Evolutionary conservation across 2,329 filamentous ascomycete species (phyloP).

Genomic region (Rachicladosporium sp.): DNA sequence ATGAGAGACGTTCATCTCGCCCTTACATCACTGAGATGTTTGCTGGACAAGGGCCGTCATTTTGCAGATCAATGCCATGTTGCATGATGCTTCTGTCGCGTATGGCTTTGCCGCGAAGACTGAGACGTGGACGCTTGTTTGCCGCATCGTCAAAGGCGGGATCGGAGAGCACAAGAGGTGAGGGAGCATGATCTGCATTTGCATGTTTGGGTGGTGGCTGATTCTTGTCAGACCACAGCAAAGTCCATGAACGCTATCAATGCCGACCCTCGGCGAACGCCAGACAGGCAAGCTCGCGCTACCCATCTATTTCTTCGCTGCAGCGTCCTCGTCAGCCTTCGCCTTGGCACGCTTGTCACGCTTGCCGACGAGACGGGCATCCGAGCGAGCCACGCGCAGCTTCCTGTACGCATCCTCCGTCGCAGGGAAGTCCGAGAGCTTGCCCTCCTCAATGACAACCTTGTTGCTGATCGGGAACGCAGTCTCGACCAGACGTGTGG

Average conservation of each 20-base stretch:
- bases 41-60: too few relatives aligned
- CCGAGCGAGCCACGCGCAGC: constrained; percentile 72
- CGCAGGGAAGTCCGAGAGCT: constrained; percentile 55
- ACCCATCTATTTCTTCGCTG: constrained; percentile 63
- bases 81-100: too few relatives aligned
- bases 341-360: constrained; percentile 90
- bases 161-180: too few relatives aligned
- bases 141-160: too few relatives aligned
- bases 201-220: too few relatives aligned
- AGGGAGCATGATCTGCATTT: too few relatives aligned
- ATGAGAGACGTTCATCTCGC: too few relatives aligned
- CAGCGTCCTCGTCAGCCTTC: constrained; percentile 67
- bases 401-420: constrained; percentile 80
- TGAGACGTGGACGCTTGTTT: too few relatives aligned
- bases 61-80: too few relatives aligned
- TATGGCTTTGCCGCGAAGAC: too few relatives aligned
- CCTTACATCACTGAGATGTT: too few relatives aligned
- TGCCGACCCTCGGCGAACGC: constrained; percentile 4
- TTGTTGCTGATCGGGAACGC: constrained; percentile 62
- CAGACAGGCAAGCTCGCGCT: constrained; percentile 4
- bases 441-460: constrained; percentile 66
- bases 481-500: constrained; percentile 27
- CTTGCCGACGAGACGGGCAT: constrained; percentile 67
- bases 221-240: too few relatives aligned
- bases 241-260: constrained; percentile 5